Evolutionary conservation across 345 rosid species (phyloP).

Genomic region (Ceriops tagal): DNA sequence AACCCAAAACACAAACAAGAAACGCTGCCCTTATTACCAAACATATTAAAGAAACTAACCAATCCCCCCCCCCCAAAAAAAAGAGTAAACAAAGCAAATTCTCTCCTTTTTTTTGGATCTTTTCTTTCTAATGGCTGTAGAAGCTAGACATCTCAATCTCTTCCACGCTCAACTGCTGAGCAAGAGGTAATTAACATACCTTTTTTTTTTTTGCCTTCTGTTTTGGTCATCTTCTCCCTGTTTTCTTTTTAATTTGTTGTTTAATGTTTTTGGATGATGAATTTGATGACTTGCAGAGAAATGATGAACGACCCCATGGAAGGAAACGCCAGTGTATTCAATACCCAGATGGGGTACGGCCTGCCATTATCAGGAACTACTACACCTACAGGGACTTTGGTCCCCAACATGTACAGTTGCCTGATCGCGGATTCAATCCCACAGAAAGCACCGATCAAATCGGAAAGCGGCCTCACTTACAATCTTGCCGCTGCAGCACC

Average conservation of each 20-base stretch:
- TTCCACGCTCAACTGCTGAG: conserved; percentile 44
- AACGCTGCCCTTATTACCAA: too few species aligned
- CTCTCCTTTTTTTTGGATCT: not conserved
- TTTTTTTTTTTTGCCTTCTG: not conserved
- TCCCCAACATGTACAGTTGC: conserved; percentile 39
- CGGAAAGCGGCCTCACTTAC: conserved; percentile 59
- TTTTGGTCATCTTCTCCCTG: not conserved
- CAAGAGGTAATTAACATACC: conserved; percentile 32
- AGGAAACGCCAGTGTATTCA: conserved; percentile 36
- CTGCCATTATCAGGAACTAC: conserved; percentile 43
- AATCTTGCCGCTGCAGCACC: conserved; percentile 21
- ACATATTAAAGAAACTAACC: too few species aligned
- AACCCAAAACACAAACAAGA: too few species aligned
- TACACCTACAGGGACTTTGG: conserved; percentile 29
- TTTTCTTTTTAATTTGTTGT: too few species aligned
- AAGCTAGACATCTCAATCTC: conserved; percentile 49
- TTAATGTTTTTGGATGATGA: not conserved
- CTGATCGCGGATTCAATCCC: conserved; percentile 35
- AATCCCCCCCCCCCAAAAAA: too few species aligned
- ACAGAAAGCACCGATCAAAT: conserved; percentile 45
- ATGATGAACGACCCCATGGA: conserved; percentile 43
- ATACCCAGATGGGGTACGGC: conserved; percentile 39
- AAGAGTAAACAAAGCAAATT: too few species aligned
- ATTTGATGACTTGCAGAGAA: conserved; percentile 38
- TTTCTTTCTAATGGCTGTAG: conserved; percentile 53